Evolutionary conservation across 352 stramenopile genomes (phyloP), one percentile per base, ranked within the genome.

Genomic region (Aphanomyces cochlioides): DNA sequence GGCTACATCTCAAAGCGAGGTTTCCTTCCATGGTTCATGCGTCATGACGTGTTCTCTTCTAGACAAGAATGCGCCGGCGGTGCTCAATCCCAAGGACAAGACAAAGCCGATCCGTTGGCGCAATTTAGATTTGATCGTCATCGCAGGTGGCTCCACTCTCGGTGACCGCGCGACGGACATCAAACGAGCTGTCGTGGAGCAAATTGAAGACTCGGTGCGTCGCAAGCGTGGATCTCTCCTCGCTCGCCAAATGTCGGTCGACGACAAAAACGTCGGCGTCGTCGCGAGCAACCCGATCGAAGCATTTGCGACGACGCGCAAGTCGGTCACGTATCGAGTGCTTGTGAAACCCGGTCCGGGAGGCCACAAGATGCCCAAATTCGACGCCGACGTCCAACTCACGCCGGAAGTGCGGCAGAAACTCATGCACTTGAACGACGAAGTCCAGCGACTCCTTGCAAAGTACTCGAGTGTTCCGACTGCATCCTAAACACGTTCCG

Each of bases 41-140:
- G 28, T 28, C 28, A 0, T 28, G 28, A 28, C 28, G 28, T 28
- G 1, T 28, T 28, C 28, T 28, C 43, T 12, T 61, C 8, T 41
- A 61, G 54, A 61, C 54, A 61, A 61, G n/a, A 61, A 37, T 39
- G 54, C 13, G 19, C 15, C 54, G 12, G 85, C 85, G 0, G 72
- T 94, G 1, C 72, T 95, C 21, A 96, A 95, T 56, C 88, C 89
- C 4, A 59, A 78, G 7, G 57, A 79, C 39, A 96, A 96, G 73
- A 47, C 74, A 7, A 41, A 69, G 8, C 59, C 56, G 10, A 70
- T 77, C 5, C 58, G 67, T 12, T 96, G 89, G 89, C 21, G 50
- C 13, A 76, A 77, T 3, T 73, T 81, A 2, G 85, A 96, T 69
- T 64, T 92, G 54, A 78, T 96, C 41, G 72, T 95, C 10, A 71